Evolutionary conservation across 83 land plant species (phyloP).

Genomic region (Larix sibirica): DNA sequence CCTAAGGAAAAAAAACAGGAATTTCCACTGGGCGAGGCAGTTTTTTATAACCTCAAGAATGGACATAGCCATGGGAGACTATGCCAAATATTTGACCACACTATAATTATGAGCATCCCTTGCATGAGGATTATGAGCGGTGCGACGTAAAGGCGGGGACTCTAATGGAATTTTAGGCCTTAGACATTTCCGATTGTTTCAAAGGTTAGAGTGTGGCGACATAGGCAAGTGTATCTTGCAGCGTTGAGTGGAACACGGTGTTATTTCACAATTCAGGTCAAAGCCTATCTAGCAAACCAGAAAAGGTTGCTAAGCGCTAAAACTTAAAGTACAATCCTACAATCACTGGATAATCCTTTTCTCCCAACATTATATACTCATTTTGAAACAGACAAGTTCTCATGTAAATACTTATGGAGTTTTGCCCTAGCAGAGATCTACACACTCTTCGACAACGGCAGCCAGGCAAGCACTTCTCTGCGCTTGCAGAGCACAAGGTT

Average conservation of each 20-base stretch:
- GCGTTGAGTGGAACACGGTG: conserved; percentile 77
- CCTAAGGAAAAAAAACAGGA: too few relatives aligned
- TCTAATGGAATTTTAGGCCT: conserved; percentile 71
- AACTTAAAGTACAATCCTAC: conserved; percentile 87
- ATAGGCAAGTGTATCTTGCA: conserved; percentile 91
- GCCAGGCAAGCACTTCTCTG: conserved; percentile 69
- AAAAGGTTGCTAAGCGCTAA: conserved; percentile 88
- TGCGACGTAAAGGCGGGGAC: too few relatives aligned
- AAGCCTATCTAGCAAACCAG: conserved; percentile 77
- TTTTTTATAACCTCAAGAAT: too few relatives aligned
- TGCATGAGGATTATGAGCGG: too few relatives aligned
- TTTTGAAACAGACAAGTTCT: conserved; percentile 69
- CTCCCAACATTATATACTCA: conserved; percentile 82
- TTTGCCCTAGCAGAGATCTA: conserved; percentile 65
- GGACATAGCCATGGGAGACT: too few relatives aligned
- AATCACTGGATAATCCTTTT: conserved; percentile 89
- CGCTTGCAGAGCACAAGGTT: conserved; percentile 34
- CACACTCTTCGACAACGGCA: conserved; percentile 67
- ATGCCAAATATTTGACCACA: too few relatives aligned
- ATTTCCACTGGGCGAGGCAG: too few relatives aligned
- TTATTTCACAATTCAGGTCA: conserved; percentile 95
- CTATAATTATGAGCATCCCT: too few relatives aligned
- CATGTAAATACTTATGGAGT: conserved; percentile 68
- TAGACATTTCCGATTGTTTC: conserved; percentile 74
- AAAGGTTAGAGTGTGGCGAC: conserved; percentile 45